Conservation (phyloP, 1,284 basidiomycete species). For the Rhodotorula sp. region DNA sequence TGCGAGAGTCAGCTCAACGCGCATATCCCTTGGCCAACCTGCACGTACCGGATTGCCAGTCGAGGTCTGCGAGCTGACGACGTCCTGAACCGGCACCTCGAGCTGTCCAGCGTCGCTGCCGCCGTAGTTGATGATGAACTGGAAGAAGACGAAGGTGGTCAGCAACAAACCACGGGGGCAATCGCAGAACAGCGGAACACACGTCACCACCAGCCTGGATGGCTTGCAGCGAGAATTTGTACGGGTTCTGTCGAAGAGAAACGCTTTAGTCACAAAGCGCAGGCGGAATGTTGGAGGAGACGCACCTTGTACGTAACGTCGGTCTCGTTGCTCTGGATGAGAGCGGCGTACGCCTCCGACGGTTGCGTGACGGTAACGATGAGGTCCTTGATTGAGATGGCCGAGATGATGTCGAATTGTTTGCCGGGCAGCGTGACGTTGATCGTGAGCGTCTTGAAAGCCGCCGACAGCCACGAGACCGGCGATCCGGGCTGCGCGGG, state of each 20-base stretch:
- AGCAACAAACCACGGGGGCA: neutral
- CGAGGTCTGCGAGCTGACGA: conserved; percentile 22
- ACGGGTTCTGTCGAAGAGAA: conserved; percentile 67
- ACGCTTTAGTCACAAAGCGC: neutral
- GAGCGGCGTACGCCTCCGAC: conserved; percentile 59
- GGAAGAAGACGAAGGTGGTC: neutral
- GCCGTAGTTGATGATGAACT: conserved; percentile 22
- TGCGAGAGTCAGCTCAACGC: neutral
- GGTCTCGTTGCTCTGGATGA: conserved; percentile 62
- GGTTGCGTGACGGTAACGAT: conserved; percentile 56
- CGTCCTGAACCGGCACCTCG: conserved; percentile 20
- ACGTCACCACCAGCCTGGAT: conserved; percentile 33
- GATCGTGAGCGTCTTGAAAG: conserved; percentile 66
- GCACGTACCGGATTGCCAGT: conserved; percentile 24
- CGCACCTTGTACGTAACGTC: conserved; percentile 53
- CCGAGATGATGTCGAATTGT: conserved; percentile 66
- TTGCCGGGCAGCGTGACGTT: conserved; percentile 65
- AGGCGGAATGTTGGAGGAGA: no score
- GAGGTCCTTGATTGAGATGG: conserved; percentile 62
- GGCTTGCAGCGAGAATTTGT: conserved; percentile 62
- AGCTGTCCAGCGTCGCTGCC: conserved; percentile 21
- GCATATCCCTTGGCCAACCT: no score
- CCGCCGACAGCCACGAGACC: conserved; percentile 67
- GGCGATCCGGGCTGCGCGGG: conserved; percentile 51
- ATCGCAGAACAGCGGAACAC: neutral